Conservation (phyloP, 164 flowering plant genomes). For the Buxus sempervirens region DNA sequence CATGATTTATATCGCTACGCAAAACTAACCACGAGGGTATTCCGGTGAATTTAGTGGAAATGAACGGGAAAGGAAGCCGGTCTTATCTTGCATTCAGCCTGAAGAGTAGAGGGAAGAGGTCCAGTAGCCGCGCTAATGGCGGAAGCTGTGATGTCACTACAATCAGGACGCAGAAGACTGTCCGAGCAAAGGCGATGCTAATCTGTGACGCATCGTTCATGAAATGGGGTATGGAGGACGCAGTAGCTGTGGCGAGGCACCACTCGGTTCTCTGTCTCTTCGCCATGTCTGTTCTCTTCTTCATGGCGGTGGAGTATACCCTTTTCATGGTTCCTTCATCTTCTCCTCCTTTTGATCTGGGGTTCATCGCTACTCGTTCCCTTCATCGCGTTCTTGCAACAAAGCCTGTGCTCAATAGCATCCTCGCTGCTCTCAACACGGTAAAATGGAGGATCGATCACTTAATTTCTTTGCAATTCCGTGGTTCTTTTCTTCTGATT, state of each 20-base stretch:
- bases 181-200: neutral
- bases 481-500: no score
- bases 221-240: conserved; percentile 54
- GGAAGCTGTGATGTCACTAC: neutral
- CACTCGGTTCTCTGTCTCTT: conserved; percentile 72
- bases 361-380: conserved; percentile 55
- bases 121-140: neutral
- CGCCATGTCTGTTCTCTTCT: conserved; percentile 58
- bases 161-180: neutral
- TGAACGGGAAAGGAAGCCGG: neutral
- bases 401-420: conserved; percentile 59
- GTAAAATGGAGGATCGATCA: conserved; percentile 24
- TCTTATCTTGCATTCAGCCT: neutral
- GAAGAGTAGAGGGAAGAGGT: neutral
- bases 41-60: neutral
- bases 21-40: neutral
- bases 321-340: conserved; percentile 76
- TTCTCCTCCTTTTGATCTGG: conserved; percentile 84
- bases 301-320: conserved; percentile 95
- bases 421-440: conserved; percentile 80
- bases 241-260: conserved; percentile 26
- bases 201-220: conserved; percentile 34
- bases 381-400: conserved; percentile 47
- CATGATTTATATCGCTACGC: no score
- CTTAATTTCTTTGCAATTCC: neutral